These are phyloP conservation scores for sorghum (Sorghum bicolor) DNA, from an alignment of 176 grass and related monocot genomes.

Conservation along the genomic window DNA sequence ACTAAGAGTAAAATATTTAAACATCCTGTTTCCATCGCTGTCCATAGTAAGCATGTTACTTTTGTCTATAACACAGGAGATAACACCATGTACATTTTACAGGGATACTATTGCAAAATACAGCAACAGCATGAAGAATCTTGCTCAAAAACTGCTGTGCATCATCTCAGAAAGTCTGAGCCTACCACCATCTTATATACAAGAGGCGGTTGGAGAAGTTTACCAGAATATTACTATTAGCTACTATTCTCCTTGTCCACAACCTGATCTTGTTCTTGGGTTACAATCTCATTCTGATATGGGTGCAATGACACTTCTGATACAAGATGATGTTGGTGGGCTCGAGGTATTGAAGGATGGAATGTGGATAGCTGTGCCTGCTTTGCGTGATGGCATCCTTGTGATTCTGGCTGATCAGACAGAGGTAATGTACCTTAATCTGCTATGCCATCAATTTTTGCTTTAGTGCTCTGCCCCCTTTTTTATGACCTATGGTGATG, in stretches of 20 bases:
- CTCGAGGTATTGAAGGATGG: conserved; percentile 87
- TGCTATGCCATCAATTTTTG: not conserved
- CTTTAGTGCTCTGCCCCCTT: not conserved
- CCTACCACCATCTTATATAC: conserved; percentile 62
- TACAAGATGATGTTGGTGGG: conserved; percentile 96
- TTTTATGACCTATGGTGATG: not conserved
- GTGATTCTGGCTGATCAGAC: conserved; percentile 87
- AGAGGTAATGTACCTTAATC: conserved; percentile 54
- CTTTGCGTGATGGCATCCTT: conserved; percentile 63
- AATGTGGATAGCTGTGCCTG: conserved; percentile 61
- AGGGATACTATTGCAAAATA: conserved; percentile 82
- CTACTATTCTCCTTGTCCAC: conserved; percentile 94
- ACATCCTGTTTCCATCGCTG: not conserved
- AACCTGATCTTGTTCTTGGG: conserved; percentile 90
- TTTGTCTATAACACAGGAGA: not conserved
- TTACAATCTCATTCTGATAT: conserved; percentile 98
- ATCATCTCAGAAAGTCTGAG: conserved; percentile 69
- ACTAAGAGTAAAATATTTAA: not conserved
- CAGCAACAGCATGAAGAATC: conserved; percentile 61
- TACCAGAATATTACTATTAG: conserved; percentile 93
- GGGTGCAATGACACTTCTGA: conserved; percentile 82
- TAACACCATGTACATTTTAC: conserved; percentile 11
- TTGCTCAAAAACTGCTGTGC: conserved; percentile 64
- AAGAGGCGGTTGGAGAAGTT: conserved; percentile 82
- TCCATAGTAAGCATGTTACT: not conserved